Percentiles rank a stretch among this genome's conserved stretches.
Conservation (phyloP, 148 eudicot species). For the Spergularia bocconei region DNA sequence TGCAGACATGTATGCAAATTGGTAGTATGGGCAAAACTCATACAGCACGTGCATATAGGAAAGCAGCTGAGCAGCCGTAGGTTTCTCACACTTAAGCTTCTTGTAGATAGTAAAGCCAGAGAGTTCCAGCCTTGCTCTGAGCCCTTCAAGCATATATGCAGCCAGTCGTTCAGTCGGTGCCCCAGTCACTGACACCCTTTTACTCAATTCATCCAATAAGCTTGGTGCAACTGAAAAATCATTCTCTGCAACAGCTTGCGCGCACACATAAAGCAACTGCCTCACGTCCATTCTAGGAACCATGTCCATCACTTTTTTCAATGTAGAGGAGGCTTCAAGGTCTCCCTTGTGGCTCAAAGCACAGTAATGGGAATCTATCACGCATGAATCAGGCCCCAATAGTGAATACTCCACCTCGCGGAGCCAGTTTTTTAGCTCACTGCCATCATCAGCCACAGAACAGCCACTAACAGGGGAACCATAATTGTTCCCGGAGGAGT, state of each 20-base stretch:
- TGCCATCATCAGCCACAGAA: slow-evolving; percentile 52
- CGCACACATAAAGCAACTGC: slow-evolving; percentile 59
- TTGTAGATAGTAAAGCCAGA: slow-evolving; percentile 76
- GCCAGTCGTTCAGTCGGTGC: slow-evolving; percentile 72
- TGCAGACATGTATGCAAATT: slow-evolving; percentile 69
- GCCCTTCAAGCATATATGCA: slow-evolving; percentile 89
- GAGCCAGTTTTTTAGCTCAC: slow-evolving; percentile 38
- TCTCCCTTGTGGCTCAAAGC: slow-evolving; percentile 32
- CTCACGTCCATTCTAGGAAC: slow-evolving; percentile 50
- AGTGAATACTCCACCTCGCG: slow-evolving; percentile 50
- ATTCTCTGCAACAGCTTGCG: slow-evolving; percentile 53
- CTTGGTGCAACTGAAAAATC: slow-evolving; percentile 33
- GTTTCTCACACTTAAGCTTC: slow-evolving; percentile 72
- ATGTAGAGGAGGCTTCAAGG: slow-evolving; percentile 24
- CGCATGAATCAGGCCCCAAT: slow-evolving; percentile 54
- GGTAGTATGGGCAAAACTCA: slow-evolving; percentile 63
- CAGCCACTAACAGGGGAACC: slow-evolving; percentile 77
- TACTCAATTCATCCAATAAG: slow-evolving; percentile 52
- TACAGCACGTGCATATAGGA: slow-evolving; percentile 74
- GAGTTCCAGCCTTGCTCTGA: slow-evolving; percentile 56
- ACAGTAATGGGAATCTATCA: slow-evolving; percentile 42
- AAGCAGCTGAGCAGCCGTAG: slow-evolving; percentile 67
- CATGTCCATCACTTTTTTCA: slow-evolving; percentile 39
- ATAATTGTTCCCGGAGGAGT: slow-evolving; percentile 51
- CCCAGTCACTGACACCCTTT: slow-evolving; percentile 73